Percentiles rank a stretch among this genome's conserved stretches.
Conservation (phyloP, 495 filamentous ascomycete species). For the Penicillium argentinense region DNA sequence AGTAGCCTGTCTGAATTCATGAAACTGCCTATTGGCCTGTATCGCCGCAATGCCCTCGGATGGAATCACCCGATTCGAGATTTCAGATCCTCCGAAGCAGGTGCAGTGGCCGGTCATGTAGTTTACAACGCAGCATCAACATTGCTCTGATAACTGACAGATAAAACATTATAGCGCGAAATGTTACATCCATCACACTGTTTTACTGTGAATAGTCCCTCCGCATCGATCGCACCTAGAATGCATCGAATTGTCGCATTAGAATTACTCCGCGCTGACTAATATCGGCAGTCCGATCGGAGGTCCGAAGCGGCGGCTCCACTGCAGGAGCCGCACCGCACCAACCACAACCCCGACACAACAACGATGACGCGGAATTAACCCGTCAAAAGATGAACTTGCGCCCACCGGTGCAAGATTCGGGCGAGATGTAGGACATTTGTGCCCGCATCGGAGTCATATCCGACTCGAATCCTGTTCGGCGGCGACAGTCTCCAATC, state of each 20-base stretch:
- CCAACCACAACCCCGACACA: slow-evolving; percentile 15
- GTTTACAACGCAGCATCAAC: no score
- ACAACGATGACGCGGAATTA: slow-evolving; percentile 17
- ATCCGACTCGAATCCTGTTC: slow-evolving; percentile 18
- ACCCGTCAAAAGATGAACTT: slow-evolving; percentile 11
- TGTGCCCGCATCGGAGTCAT: slow-evolving; percentile 17
- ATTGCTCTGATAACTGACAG: no score
- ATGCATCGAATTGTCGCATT: neutral
- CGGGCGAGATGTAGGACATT: slow-evolving; percentile 12
- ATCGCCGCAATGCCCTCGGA: no score
- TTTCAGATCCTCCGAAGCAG: no score
- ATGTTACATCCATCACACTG: no score
- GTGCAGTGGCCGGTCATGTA: no score
- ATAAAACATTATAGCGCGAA: no score
- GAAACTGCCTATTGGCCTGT: no score
- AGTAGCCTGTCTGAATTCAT: no score
- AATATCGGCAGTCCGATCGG: slow-evolving; percentile 24
- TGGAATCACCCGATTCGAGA: no score
- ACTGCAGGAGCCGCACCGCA: slow-evolving; percentile 4
- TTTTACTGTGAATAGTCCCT: neutral
- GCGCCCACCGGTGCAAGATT: slow-evolving; percentile 16
- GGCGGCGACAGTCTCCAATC: slow-evolving; percentile 24
- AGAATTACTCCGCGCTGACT: slow-evolving; percentile 6
- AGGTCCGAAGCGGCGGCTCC: slow-evolving; percentile 24
- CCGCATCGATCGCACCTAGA: neutral